Base-by-base conservation (phyloP, 2,329 filamentous ascomycete genomes). In the Blastomyces emzantsi region DNA sequence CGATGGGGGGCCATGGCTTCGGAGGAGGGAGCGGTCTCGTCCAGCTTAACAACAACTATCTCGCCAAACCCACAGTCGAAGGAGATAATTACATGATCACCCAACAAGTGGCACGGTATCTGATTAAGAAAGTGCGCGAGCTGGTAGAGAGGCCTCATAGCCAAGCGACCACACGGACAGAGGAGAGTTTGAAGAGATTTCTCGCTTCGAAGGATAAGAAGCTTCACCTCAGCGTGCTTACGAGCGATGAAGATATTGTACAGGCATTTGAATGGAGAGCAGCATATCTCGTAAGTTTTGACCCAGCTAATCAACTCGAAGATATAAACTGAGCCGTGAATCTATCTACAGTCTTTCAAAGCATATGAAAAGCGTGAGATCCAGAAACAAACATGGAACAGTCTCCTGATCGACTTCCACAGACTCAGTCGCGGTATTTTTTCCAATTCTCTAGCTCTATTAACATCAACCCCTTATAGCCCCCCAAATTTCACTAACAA, bases 11-110 rank as follows among this genome's bases (percentile, higher is more conserved):
- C 0, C 81, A 83, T 69, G 81, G 81, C 0, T 83, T 82, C 66
- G 80, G 81, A 3, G 80, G 80, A 22, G 79, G 77, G 1, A 82
- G 79, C 68, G 81, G 81, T 1, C 75, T 83, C 41, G 79, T 83
- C 13, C 79, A 81, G 39, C 72, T 82, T 47, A 82, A 83, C 67
- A 75, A 77, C 17, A 79, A 81, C 64, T 82, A 82, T 61, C 73
- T 82, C 5, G 72, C 80, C 2, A 83, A 83, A 68, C 80, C 80
- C 0, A 83, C 81, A 0, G 82, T 84, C 1, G 81, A 84, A 66
- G 81, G 82, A 1, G 81, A 83, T 68, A 83, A 83, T 63, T 83
- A 80, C 80, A 83, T 83, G 81, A 83, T 83, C 51, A 82, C 80
- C 0, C 81, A 83, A 64, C 81, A 83, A 69, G 79, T 79, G 3